phyloP scores from a whole-genome alignment of 2,329 filamentous ascomycete species.

The Acrocalymma vagum region DNA sequence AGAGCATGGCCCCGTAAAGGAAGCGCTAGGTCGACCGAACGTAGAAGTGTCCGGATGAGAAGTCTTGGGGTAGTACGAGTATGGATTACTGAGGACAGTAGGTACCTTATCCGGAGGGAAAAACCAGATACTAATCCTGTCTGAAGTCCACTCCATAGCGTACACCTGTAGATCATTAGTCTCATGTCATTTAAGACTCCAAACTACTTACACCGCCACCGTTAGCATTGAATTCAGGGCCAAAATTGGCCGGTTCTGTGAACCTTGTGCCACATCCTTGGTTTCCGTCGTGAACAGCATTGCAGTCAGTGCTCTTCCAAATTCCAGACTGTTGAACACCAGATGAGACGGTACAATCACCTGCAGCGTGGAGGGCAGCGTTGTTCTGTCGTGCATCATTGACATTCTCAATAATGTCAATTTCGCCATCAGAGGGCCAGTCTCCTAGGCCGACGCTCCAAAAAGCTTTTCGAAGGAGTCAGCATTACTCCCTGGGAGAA shows the following conservation, averaged over 20 bases:
- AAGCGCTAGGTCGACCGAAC: constrained; percentile 40
- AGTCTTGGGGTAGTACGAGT: constrained; percentile 3
- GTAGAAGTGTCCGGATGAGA: constrained; percentile 20
- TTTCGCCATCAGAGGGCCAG: constrained; percentile 44
- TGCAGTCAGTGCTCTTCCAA: too few relatives aligned
- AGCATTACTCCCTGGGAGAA: too few relatives aligned
- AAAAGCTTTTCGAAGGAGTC: constrained; percentile 46
- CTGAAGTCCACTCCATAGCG: constrained; percentile 48
- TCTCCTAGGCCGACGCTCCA: constrained; percentile 22
- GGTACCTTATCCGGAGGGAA: constrained; percentile 43
- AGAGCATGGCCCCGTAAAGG: constrained; percentile 49
- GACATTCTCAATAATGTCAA: constrained; percentile 48
- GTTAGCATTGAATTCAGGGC: constrained; percentile 40
- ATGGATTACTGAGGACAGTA: constrained; percentile 18
- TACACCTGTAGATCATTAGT: too few relatives aligned
- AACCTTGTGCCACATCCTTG: constrained; percentile 37
- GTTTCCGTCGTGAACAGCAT: constrained; percentile 28
- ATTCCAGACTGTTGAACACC: constrained; percentile 23
- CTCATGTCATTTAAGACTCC: too few relatives aligned
- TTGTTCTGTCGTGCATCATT: constrained; percentile 38
- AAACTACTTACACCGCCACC: constrained; percentile 52
- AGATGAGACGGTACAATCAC: constrained; percentile 55
- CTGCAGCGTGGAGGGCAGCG: constrained; percentile 53
- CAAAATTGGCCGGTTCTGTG: constrained; percentile 35
- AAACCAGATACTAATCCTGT: constrained; percentile 53